Evolutionary conservation across 176 grass and related monocot genomes (phyloP).

Genomic region (Musa schizocarpa): DNA sequence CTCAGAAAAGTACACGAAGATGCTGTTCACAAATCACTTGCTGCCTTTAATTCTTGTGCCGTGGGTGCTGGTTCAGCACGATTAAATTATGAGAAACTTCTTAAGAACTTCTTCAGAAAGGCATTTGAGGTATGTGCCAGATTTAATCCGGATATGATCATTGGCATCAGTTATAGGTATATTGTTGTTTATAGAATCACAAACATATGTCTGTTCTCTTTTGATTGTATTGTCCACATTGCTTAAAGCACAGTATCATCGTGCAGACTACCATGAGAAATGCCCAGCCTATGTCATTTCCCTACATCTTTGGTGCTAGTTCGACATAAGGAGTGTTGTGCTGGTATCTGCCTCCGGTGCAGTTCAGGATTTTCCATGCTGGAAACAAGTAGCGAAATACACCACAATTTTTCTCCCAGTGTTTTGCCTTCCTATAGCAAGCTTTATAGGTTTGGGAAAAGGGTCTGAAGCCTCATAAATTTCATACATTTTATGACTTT

Average conservation of each 20-base stretch:
- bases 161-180: neutral
- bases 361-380: neutral
- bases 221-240: neutral
- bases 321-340: neutral
- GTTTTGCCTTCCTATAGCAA: too few relatives aligned
- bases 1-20: conserved; percentile 58
- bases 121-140: conserved; percentile 45
- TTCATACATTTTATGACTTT: neutral
- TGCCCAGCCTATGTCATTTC: neutral
- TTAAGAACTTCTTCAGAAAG: conserved; percentile 54
- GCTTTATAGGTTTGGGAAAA: neutral
- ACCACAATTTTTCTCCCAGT: neutral
- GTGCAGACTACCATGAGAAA: neutral
- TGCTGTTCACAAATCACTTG: conserved; percentile 52
- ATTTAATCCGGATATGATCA: conserved; percentile 2
- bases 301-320: neutral
- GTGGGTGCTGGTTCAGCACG: conserved; percentile 53
- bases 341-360: neutral
- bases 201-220: neutral
- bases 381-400: neutral
- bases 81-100: conserved; percentile 54
- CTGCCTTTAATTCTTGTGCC: conserved; percentile 43
- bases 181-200: neutral
- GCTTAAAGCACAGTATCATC: neutral
- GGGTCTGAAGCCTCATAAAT: neutral